A percentile compares a stretch with the other conserved stretches of the same genome.
Evolutionary conservation across 2,329 filamentous ascomycete genomes (phyloP).

Genomic region (Colletotrichum sidae): DNA sequence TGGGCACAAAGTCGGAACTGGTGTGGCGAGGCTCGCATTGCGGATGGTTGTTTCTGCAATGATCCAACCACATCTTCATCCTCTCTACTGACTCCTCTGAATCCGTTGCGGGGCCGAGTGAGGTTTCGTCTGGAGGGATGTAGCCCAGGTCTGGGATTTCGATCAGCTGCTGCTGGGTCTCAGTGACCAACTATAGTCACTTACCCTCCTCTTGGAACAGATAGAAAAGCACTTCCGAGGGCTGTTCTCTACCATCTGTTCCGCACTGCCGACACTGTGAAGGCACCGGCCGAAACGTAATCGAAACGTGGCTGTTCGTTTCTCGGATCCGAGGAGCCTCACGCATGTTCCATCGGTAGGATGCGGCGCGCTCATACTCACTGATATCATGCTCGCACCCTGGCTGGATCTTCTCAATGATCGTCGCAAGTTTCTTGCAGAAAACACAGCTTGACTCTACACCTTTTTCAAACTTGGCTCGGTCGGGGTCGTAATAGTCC

Average conservation of each 20-base stretch:
- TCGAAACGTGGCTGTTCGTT: constrained; percentile 4
- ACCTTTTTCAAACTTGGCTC: neutral
- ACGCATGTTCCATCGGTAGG: constrained; percentile 22
- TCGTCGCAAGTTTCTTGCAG: constrained; percentile 5
- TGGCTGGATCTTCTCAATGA: neutral
- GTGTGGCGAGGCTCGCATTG: constrained; percentile 24
- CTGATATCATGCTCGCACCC: constrained; percentile 6
- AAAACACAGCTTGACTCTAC: constrained; percentile 5
- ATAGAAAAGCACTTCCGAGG: constrained; percentile 15
- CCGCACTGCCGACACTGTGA: neutral
- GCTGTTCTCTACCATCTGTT: neutral
- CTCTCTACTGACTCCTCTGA: neutral
- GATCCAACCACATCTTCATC: constrained; percentile 32
- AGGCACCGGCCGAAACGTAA: constrained; percentile 8
- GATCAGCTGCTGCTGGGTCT: neutral
- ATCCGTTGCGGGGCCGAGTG: neutral
- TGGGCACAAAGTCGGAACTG: constrained; percentile 25
- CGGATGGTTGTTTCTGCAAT: constrained; percentile 22
- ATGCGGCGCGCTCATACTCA: neutral
- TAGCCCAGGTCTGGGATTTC: neutral
- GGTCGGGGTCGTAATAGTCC: constrained; percentile 14
- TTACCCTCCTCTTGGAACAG: constrained; percentile 13
- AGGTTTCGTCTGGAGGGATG: neutral
- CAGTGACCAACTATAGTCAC: neutral
- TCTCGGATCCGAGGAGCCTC: constrained; percentile 7